Evolutionary conservation across 139 green algal species (phyloP).

Genomic region (Chlorella sp.): DNA sequence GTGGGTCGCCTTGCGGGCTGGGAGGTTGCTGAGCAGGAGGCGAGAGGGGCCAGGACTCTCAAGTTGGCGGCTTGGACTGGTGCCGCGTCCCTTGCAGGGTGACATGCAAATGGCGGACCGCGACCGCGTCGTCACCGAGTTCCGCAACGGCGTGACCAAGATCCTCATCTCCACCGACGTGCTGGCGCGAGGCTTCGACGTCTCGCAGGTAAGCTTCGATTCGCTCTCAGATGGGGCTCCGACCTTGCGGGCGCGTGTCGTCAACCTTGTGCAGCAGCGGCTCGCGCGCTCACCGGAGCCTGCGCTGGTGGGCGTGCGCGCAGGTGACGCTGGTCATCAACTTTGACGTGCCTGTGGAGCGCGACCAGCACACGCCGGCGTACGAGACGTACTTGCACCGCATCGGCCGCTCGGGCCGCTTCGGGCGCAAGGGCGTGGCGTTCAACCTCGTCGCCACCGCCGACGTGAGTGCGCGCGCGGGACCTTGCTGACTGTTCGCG

Average conservation of each 20-base stretch:
- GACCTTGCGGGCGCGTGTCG: not conserved
- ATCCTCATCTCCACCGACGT: slow-evolving; percentile 98
- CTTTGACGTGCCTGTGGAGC: slow-evolving; percentile 89
- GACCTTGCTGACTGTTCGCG: not conserved
- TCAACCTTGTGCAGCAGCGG: no score
- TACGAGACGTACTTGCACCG: slow-evolving; percentile 99
- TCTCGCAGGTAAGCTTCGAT: slow-evolving; percentile 79
- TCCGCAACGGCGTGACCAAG: slow-evolving; percentile 85
- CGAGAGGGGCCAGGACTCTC: no score
- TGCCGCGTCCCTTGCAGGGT: no score
- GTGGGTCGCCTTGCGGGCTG: no score
- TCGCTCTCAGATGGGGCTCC: not conserved
- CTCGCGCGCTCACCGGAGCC: no score
- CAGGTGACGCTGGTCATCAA: slow-evolving; percentile 98
- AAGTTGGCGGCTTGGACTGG: no score
- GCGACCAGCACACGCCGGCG: slow-evolving; percentile 63
- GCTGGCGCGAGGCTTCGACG: slow-evolving; percentile 92
- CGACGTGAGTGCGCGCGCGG: slow-evolving; percentile 21
- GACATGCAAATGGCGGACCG: slow-evolving; percentile 77
- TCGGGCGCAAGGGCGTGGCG: slow-evolving; percentile 92
- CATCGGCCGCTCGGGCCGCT: slow-evolving; percentile 91
- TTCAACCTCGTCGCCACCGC: slow-evolving; percentile 81
- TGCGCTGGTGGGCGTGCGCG: not conserved
- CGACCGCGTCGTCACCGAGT: slow-evolving; percentile 90
- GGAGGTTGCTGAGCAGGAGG: no score